Evolutionary conservation across 73 alveolate genomes (phyloP).

Genomic region (Breviolum minutum): DNA sequence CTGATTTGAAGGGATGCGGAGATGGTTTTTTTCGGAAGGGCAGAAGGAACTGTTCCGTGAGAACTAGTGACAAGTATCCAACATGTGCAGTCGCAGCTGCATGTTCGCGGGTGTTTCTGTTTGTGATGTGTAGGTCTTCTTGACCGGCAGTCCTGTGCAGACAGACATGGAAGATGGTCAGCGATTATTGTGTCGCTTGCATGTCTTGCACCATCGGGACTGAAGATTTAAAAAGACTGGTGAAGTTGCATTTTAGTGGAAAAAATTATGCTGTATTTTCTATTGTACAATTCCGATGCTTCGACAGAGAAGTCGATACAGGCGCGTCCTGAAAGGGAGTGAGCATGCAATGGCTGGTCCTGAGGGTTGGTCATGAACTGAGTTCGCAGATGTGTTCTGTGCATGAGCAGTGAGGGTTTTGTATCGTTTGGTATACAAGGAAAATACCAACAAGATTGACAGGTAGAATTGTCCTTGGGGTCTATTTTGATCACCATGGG

Average conservation of each 20-base stretch:
- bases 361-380: slow-evolving; percentile 69
- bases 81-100: not conserved
- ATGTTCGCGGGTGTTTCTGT: not conserved
- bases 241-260: too few relatives aligned
- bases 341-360: slow-evolving; percentile 49
- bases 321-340: slow-evolving; percentile 79
- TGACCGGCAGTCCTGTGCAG: slow-evolving; percentile 82
- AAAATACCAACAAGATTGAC: too few relatives aligned
- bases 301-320: too few relatives aligned
- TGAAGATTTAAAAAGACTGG: too few relatives aligned
- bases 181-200: slow-evolving; percentile 37
- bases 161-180: slow-evolving; percentile 68
- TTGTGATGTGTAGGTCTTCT: slow-evolving; percentile 23
- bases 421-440: too few relatives aligned
- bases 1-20: not conserved
- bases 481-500: too few relatives aligned
- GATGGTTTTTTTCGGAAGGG: too few relatives aligned
- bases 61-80: not conserved
- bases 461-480: too few relatives aligned
- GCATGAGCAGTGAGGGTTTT: too few relatives aligned
- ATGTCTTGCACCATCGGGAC: not conserved
- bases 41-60: too few relatives aligned
- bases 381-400: too few relatives aligned
- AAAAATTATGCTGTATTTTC: not conserved
- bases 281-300: not conserved